A percentile compares a stretch with the other conserved stretches of the same genome.
phyloP scores from a whole-genome alignment of 257 asterid species.

The Oldenlandia corymbosa region DNA sequence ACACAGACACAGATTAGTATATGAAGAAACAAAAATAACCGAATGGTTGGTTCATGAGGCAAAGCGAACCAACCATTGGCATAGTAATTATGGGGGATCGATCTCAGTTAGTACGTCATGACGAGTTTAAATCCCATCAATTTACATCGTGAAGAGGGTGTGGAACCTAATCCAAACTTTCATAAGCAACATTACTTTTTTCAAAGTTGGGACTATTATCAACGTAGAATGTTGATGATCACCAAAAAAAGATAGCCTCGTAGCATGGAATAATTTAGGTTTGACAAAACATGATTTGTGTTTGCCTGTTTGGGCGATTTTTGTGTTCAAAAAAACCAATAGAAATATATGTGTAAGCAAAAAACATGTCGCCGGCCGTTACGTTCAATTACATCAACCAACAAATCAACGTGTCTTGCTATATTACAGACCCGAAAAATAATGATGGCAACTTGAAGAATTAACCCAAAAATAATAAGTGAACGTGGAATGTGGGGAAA shows the following conservation, averaged over 20 bases:
- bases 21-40: too few relatives aligned
- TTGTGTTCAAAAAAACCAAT: background rate
- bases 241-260: conserved; percentile 3
- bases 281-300: background rate
- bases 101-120: too few relatives aligned
- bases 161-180: too few relatives aligned
- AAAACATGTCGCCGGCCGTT: background rate
- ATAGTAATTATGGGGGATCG: too few relatives aligned
- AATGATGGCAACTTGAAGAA: background rate
- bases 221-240: too few relatives aligned
- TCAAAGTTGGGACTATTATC: too few relatives aligned
- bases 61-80: too few relatives aligned
- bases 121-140: too few relatives aligned
- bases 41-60: too few relatives aligned
- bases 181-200: too few relatives aligned
- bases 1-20: too few relatives aligned
- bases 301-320: background rate
- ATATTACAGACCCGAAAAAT: background rate
- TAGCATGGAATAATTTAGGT: conserved; percentile 9
- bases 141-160: too few relatives aligned
- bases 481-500: conserved; percentile 15
- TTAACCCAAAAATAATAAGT: conserved; percentile 2
- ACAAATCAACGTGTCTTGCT: conserved; percentile 1
- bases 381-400: background rate
- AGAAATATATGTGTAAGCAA: background rate